Evolutionary conservation across 768 basidiomycete species (phyloP), one percentile per base, ranked within the genome.

Genomic region (Tremella fuciformis): DNA sequence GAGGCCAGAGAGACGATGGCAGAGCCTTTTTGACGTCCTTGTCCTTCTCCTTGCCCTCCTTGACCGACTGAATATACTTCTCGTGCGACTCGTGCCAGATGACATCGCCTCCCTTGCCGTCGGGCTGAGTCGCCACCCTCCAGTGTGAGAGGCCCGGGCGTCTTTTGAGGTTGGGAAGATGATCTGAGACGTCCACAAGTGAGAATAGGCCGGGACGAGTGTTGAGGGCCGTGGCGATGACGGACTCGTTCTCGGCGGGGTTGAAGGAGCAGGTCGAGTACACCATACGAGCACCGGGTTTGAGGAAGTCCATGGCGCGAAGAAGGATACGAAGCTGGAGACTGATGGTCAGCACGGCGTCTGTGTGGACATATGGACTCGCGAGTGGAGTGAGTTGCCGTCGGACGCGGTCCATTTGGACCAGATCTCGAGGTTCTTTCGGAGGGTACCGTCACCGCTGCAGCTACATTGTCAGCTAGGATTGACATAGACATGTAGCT

Each of bases 181-280:
- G 80, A n/a, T 79, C 74, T 0, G 90, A 86, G 22, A 88, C 86
- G 65, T 94, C 88, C 13, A 93, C 80, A 15, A 98, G 80, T 48
- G 85, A 82, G 73, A 89, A 93, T 15, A 85, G 41, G 18, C 60
- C 60, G 29, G 84, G 82, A 59, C 86, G 84, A 0, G 81, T 76
- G 59, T 83, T 84, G 38, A 98, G 80, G 0, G 89, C 91, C 44
- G 88, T 86, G 1, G 89, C 87, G 34, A 98, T 80, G 60, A 98
- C 94, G 8, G 96, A 91, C 76, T 99, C 96, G 73, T 99, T 97
- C 78, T 99, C 96, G 13, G 91, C 83, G 1, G 96, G 96, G 75
- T 98, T 98, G 64, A 98, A 80, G 0, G 93, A 97, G 70, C 96
- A 98, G 0, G 96, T 99, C 4, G 96, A 98, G 75, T 98, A 99